Evolutionary conservation across 768 basidiomycete genomes (phyloP).

Genomic region (Daedaleopsis sinensis): DNA sequence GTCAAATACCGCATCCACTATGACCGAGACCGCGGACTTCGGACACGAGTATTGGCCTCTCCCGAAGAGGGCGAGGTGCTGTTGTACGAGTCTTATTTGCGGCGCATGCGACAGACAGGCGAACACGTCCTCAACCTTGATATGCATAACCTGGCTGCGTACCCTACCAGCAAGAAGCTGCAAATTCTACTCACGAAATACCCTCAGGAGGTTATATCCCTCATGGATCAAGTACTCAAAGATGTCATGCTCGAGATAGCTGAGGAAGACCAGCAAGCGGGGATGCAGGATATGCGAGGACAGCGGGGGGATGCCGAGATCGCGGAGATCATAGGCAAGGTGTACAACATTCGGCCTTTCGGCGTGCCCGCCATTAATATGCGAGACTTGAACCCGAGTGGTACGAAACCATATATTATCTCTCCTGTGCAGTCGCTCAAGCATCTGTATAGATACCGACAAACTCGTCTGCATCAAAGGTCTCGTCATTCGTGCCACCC

Average conservation of each 20-base stretch:
- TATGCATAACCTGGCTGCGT: constrained; percentile 81
- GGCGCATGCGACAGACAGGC: constrained; percentile 88
- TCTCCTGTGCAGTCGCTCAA: neutral
- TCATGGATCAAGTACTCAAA: constrained; percentile 95
- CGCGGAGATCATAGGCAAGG: constrained; percentile 81
- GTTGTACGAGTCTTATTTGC: constrained; percentile 80
- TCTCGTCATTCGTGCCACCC: constrained; percentile 94
- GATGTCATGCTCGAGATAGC: constrained; percentile 90
- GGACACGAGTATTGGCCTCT: constrained; percentile 50
- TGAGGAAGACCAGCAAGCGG: constrained; percentile 75
- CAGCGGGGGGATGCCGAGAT: constrained; percentile 81
- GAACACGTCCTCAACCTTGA: constrained; percentile 94
- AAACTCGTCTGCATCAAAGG: constrained; percentile 96
- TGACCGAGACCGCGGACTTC: constrained; percentile 64
- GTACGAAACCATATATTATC: constrained; percentile 43
- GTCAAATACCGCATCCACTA: constrained; percentile 80
- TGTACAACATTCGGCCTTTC: constrained; percentile 94
- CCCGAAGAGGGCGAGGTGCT: constrained; percentile 70
- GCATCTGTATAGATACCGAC: constrained; percentile 77
- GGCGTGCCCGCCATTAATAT: constrained; percentile 86
- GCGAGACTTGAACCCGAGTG: constrained; percentile 92
- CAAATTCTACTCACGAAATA: constrained; percentile 86
- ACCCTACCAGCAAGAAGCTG: constrained; percentile 82
- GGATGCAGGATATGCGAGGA: constrained; percentile 75
- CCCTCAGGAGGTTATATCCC: constrained; percentile 96